Evolutionary conservation across 345 rosid species (phyloP), one percentile per base, ranked within the genome.

Genomic region (Hibiscus syriacus): DNA sequence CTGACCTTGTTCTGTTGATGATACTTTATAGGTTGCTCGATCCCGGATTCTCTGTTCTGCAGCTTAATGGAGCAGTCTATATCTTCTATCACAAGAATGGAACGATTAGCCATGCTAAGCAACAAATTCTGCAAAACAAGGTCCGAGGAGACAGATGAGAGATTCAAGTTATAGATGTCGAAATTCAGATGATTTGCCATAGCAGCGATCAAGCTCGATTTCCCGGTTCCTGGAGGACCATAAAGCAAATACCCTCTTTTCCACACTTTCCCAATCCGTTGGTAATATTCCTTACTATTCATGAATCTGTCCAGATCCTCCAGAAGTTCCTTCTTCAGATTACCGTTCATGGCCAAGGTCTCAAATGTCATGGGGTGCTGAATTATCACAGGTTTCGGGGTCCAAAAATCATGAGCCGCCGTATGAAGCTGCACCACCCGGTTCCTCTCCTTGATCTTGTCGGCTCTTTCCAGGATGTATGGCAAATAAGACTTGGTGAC

Each of bases 121-220:
- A 67, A 36, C 70, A 67, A 53, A 67, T 67, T 53, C 52, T 67
- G 60, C n/a, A 67, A 4, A 67, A 16, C 32, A 3, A 14, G 17
- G 46, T 67, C 61, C 4, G 70, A 54, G 19, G 29, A 50, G 4
- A 67, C 70, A 67, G 61, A 50, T 3, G 70, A 67, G 41, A 67
- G 49, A 54, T 67, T 67, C 61, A 67, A 53, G 12, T 53, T 53
- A 53, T 67, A 67, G 46, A 67, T 67, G 17, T 67, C 70, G 54
- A 56, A 72, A 20, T 66, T 57, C 0, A 72, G 71, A 27, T 66
- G 30, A 63, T 77, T 80, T 22, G 83, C 79, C 77, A 77, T 77
- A 14, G 83, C 80, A n/a, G 83, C 83, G 3, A 80, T 77, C 74
- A 80, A 49, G 73, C 83, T 80, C 36, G 83, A 77, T 39, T 80